A percentile compares a stretch with the other conserved stretches of the same genome.
These are phyloP conservation scores for Penicillium pancosmium DNA, from an alignment of 495 filamentous ascomycete genomes.

Conservation along the genomic window DNA sequence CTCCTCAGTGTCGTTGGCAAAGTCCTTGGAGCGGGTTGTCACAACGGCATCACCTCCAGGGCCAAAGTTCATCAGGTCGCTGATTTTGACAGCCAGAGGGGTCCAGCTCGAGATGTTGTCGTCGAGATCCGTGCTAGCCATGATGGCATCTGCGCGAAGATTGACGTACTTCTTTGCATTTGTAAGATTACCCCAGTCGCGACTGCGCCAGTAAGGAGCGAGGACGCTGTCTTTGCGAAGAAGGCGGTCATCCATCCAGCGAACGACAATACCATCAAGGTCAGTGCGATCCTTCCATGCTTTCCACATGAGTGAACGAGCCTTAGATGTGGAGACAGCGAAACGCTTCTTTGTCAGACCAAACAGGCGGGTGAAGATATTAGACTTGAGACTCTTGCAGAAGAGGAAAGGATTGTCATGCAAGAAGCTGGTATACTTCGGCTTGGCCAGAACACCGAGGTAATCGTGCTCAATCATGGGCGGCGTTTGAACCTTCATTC, in stretches of 20 bases:
- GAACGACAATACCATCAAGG: slow-evolving; percentile 62
- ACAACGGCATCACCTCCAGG: slow-evolving; percentile 60
- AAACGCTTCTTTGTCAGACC: slow-evolving; percentile 53
- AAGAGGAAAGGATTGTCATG: slow-evolving; percentile 60
- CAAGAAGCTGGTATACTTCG: slow-evolving; percentile 54
- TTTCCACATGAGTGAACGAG: slow-evolving; percentile 65
- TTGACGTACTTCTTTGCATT: slow-evolving; percentile 59
- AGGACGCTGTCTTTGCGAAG: slow-evolving; percentile 59
- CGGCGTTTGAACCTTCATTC: slow-evolving; percentile 56
- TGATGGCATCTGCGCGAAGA: slow-evolving; percentile 57
- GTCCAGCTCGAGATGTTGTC: slow-evolving; percentile 61
- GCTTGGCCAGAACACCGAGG: slow-evolving; percentile 58
- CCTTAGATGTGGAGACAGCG: slow-evolving; percentile 58
- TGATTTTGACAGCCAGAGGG: slow-evolving; percentile 62
- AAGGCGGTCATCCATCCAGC: slow-evolving; percentile 65
- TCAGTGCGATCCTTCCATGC: slow-evolving; percentile 61
- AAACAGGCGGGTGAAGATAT: slow-evolving; percentile 48
- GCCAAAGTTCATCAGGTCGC: slow-evolving; percentile 66
- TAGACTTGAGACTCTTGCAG: slow-evolving; percentile 51
- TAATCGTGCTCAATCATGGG: slow-evolving; percentile 61
- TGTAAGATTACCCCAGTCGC: slow-evolving; percentile 56
- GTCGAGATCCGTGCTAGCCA: slow-evolving; percentile 63
- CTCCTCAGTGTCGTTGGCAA: slow-evolving; percentile 53
- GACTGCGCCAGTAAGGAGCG: slow-evolving; percentile 58
- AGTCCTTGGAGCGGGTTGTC: slow-evolving; percentile 45